Conservation (phyloP, 306 rosid genomes). For the Alnus rubra region DNA sequence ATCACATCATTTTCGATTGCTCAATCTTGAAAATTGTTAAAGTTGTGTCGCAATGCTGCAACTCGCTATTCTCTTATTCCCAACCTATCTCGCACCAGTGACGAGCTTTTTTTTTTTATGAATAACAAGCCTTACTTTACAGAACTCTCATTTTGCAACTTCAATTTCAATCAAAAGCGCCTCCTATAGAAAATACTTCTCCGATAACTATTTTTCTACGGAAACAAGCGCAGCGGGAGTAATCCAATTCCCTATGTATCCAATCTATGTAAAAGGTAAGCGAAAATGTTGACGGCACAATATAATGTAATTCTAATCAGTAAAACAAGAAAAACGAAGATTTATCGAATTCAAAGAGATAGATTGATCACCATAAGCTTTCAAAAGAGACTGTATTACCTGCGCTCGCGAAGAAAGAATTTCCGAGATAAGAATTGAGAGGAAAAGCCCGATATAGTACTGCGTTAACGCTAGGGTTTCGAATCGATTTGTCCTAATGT, state of each 20-base stretch:
- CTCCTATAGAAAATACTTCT: background rate
- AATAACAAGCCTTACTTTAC: no score
- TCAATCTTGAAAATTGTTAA: background rate
- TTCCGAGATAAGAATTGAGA: background rate
- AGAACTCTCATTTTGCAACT: background rate
- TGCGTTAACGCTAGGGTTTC: constrained; percentile 6
- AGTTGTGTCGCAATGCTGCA: background rate
- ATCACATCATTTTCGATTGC: background rate
- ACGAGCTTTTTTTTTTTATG: no score
- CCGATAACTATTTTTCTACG: background rate
- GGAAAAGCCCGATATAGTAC: background rate
- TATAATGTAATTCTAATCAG: no score
- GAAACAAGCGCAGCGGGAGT: background rate
- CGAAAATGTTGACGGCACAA: no score
- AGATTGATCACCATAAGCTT: background rate
- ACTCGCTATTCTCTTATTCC: background rate
- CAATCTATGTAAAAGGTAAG: background rate
- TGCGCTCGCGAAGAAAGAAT: background rate
- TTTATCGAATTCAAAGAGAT: background rate
- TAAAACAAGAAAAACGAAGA: no score
- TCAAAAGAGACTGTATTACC: constrained; percentile 8
- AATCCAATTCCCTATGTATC: background rate
- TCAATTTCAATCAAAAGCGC: background rate
- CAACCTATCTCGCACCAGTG: background rate
- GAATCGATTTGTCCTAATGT: constrained; percentile 22